Percentiles rank a stretch among this genome's conserved stretches.
Evolutionary conservation across 306 rosid genomes (phyloP).

Genomic region (Cucumis melo): DNA sequence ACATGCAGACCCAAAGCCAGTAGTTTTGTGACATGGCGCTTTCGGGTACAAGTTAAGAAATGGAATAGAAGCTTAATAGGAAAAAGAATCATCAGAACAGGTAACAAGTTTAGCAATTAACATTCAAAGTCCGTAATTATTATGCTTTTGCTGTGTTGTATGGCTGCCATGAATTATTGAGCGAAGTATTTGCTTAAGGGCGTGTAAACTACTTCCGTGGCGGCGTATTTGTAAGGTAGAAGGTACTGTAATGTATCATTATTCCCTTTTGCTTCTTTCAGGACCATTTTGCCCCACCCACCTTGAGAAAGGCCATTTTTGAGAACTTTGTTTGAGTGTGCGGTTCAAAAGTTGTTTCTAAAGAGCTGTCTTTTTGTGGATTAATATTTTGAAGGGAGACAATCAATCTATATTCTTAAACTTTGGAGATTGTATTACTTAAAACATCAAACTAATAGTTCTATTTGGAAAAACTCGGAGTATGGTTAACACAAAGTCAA

Average conservation of each 20-base stretch:
- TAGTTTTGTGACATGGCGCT: slow-evolving; percentile 15
- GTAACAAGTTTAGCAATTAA: background rate
- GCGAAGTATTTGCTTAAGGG: background rate
- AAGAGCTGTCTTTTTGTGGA: too few species aligned
- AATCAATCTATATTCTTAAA: too few species aligned
- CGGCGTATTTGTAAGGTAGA: background rate
- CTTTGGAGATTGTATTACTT: too few species aligned
- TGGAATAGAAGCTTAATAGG: background rate
- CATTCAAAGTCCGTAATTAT: background rate
- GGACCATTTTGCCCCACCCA: background rate
- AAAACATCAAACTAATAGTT: too few species aligned
- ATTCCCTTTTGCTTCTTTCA: background rate
- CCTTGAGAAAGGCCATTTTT: background rate
- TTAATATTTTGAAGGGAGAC: too few species aligned
- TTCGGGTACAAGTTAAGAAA: too few species aligned
- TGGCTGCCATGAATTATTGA: background rate
- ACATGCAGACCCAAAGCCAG: slow-evolving; percentile 30
- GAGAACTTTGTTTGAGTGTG: too few species aligned
- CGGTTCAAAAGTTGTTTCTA: too few species aligned
- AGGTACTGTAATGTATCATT: background rate
- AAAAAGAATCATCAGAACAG: background rate
- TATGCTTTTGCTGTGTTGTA: background rate
- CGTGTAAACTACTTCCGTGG: background rate
- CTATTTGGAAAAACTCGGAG: too few species aligned
- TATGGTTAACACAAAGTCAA: too few species aligned